Evolutionary conservation across 2,329 filamentous ascomycete species (phyloP).

Genomic region (Beauveria sp.): DNA sequence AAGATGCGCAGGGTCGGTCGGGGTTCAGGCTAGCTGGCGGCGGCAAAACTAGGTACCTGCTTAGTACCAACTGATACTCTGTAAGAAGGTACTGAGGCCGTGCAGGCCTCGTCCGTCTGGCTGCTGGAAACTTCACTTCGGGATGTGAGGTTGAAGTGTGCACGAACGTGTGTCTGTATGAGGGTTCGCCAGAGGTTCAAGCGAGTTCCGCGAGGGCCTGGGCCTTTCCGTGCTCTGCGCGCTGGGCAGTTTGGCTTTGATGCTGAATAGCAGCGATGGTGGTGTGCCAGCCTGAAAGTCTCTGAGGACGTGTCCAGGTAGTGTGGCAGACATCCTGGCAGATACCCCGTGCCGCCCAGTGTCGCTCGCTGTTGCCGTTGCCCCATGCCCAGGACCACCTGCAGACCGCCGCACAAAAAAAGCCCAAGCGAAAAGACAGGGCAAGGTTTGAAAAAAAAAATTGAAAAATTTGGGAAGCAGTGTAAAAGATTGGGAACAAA

Average conservation of each 20-base stretch:
- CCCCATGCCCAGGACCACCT: conserved; percentile 1
- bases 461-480: neutral
- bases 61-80: neutral
- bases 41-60: neutral
- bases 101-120: neutral
- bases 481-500: neutral
- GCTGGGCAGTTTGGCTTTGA: neutral
- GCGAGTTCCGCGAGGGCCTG: neutral
- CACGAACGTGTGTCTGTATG: neutral
- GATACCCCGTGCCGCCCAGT: neutral
- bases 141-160: neutral
- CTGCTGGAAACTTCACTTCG: neutral
- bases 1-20: neutral
- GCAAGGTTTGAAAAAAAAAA: neutral
- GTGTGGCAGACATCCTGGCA: neutral
- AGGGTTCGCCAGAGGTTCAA: neutral
- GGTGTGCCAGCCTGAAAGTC: neutral
- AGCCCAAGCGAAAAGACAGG: conserved; percentile 9
- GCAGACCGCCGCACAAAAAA: conserved; percentile 10
- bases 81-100: neutral
- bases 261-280: neutral
- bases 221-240: neutral
- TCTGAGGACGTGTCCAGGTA: neutral
- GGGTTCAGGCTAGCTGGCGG: neutral
- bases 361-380: neutral